Conservation (phyloP, 352 stramenopile genomes). For the Globisporangium uncinulatum region DNA sequence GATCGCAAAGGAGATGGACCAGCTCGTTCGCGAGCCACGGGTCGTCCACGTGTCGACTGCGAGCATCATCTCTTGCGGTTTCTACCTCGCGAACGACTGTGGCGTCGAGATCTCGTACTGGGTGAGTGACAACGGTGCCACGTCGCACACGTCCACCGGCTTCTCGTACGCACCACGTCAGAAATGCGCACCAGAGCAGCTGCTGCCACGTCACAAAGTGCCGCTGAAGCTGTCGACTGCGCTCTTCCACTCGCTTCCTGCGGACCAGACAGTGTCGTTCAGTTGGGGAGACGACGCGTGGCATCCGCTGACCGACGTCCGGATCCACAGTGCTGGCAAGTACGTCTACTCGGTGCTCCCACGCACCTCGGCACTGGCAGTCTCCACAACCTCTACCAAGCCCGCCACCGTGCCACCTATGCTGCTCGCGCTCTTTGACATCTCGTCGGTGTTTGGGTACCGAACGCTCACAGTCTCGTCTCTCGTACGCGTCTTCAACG, state of each 20-base stretch:
- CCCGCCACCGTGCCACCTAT: slow-evolving; percentile 13
- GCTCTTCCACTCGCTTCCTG: slow-evolving; percentile 57
- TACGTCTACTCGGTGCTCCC: slow-evolving; percentile 70
- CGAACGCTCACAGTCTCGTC: slow-evolving; percentile 79
- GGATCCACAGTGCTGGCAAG: slow-evolving; percentile 69
- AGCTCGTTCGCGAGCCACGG: slow-evolving; percentile 14
- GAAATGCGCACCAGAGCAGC: slow-evolving; percentile 35
- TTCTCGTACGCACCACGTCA: slow-evolving; percentile 54
- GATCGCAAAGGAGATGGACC: slow-evolving; percentile 56
- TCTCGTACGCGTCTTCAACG: slow-evolving; percentile 72
- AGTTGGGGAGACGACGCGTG: slow-evolving; percentile 63
- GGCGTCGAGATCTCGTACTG: slow-evolving; percentile 56
- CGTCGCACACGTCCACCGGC: slow-evolving; percentile 29
- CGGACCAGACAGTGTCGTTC: slow-evolving; percentile 75
- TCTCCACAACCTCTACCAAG: neutral
- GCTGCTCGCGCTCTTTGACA: slow-evolving; percentile 68
- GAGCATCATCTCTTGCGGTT: slow-evolving; percentile 74
- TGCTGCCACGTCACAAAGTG: slow-evolving; percentile 48
- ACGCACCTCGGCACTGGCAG: slow-evolving; percentile 1
- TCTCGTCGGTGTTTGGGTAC: slow-evolving; percentile 60
- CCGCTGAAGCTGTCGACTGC: slow-evolving; percentile 65
- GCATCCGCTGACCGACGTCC: slow-evolving; percentile 71
- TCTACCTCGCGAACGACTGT: slow-evolving; percentile 74
- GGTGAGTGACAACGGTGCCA: slow-evolving; percentile 44
- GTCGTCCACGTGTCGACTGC: slow-evolving; percentile 35